These are phyloP conservation scores for Malus hybrid DNA, from an alignment of 331 rosid species.

Conservation along the genomic window DNA sequence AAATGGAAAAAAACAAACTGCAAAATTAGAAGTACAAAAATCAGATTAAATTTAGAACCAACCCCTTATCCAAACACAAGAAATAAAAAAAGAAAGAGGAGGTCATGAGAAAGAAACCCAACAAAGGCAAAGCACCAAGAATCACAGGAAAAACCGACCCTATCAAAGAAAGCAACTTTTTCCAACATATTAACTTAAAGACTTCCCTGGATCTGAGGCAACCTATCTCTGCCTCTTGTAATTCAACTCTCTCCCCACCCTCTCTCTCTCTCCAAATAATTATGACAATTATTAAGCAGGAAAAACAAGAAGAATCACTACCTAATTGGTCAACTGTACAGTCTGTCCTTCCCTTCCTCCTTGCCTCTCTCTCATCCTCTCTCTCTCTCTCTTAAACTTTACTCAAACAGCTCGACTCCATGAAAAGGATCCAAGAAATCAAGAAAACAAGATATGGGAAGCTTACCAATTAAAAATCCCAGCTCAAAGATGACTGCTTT, in stretches of 20 bases:
- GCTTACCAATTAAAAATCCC: constrained; percentile 29
- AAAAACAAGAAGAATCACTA: constrained; percentile 19
- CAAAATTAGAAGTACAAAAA: not conserved
- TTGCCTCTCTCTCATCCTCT: not conserved
- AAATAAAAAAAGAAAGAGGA: constrained; percentile 29
- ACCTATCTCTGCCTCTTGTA: constrained; percentile 43
- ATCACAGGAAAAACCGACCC: constrained; percentile 75
- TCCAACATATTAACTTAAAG: constrained; percentile 10
- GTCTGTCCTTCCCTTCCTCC: constrained; percentile 22
- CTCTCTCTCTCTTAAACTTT: not conserved
- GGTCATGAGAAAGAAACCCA: constrained; percentile 66
- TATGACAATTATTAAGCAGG: constrained; percentile 33
- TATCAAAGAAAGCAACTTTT: constrained; percentile 39
- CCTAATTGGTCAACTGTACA: constrained; percentile 52
- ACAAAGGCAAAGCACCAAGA: constrained; percentile 59
- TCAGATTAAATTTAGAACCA: constrained; percentile 30
- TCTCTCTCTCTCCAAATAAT: constrained; percentile 29
- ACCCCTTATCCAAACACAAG: constrained; percentile 54
- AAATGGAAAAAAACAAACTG: not conserved
- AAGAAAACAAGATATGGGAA: constrained; percentile 15
- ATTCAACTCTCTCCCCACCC: constrained; percentile 20
- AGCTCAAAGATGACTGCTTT: constrained; percentile 11
- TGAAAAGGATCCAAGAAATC: constrained; percentile 25
- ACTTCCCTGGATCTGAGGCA: constrained; percentile 92
- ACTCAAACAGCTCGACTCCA: constrained; percentile 33